phyloP scores from a whole-genome alignment of 352 stramenopile species.

The Halophytophthora polymorphica region DNA sequence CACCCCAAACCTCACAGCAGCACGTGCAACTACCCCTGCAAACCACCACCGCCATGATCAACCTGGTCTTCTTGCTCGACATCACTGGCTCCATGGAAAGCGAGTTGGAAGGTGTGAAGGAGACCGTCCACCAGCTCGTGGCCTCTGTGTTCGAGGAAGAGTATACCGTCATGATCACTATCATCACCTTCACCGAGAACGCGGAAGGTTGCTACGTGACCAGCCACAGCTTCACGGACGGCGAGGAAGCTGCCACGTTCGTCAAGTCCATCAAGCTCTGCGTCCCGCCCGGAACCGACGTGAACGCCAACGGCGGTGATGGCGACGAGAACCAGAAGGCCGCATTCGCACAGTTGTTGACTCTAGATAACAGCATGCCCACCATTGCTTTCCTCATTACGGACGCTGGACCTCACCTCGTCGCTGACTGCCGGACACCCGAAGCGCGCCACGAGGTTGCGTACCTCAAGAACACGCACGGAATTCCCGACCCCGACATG shows the following conservation, averaged over 20 bases:
- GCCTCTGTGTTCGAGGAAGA: constrained; percentile 48
- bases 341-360: constrained; percentile 47
- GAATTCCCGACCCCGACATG: constrained; percentile 47
- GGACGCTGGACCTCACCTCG: constrained; percentile 51
- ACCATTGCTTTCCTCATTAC: constrained; percentile 72
- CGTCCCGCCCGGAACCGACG: constrained; percentile 27
- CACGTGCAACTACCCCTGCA: not conserved
- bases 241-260: constrained; percentile 34
- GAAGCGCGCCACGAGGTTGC: constrained; percentile 42
- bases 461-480: constrained; percentile 43
- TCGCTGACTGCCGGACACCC: constrained; percentile 22
- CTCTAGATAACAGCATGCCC: constrained; percentile 42
- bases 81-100: constrained; percentile 72
- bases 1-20: not conserved
- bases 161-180: constrained; percentile 56
- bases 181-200: constrained; percentile 71
- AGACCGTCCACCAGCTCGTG: constrained; percentile 50
- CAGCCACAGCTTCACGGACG: constrained; percentile 59
- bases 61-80: constrained; percentile 69
- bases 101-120: constrained; percentile 53
- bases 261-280: constrained; percentile 43
- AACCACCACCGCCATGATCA: constrained; percentile 36
- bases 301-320: constrained; percentile 52
- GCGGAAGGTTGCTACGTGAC: constrained; percentile 54
- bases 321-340: constrained; percentile 72